A percentile compares a stretch with the other conserved stretches of the same genome.
Evolutionary conservation across 164 flowering plant genomes (phyloP).

Genomic region (Pachysandra terminalis): DNA sequence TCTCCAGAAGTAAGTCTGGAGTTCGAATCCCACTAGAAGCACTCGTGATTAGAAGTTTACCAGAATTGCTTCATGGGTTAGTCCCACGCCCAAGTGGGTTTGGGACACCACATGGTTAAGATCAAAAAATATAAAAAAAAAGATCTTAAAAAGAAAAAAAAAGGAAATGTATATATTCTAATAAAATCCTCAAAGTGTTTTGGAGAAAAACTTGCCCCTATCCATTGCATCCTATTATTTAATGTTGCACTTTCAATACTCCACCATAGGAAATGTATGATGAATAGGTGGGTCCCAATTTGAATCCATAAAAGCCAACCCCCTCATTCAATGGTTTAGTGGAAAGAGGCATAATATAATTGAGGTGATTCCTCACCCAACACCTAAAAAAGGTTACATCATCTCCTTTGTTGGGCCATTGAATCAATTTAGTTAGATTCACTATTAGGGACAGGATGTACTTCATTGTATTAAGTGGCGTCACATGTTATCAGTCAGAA

Average conservation of each 20-base stretch:
- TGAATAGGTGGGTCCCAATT: not conserved
- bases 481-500: not conserved
- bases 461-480: not conserved
- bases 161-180: too few species aligned
- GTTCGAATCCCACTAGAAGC: too few species aligned
- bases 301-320: not conserved
- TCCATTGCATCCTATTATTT: not conserved
- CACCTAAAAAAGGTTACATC: not conserved
- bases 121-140: too few species aligned
- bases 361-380: not conserved
- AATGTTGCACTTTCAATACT: not conserved
- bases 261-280: conserved; percentile 8
- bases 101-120: too few species aligned
- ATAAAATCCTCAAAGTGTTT: too few species aligned
- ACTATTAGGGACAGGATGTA: not conserved
- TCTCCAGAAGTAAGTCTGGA: too few species aligned
- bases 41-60: too few species aligned
- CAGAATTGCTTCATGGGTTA: too few species aligned
- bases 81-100: too few species aligned
- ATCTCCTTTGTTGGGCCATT: not conserved
- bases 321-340: conserved; percentile 14
- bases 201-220: too few species aligned
- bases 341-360: not conserved
- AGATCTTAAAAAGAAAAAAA: too few species aligned
- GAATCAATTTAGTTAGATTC: not conserved